Evolutionary conservation across 2,329 filamentous ascomycete genomes (phyloP), one percentile per base, ranked within the genome.

Genomic region (Exophiala dermatitidis): DNA sequence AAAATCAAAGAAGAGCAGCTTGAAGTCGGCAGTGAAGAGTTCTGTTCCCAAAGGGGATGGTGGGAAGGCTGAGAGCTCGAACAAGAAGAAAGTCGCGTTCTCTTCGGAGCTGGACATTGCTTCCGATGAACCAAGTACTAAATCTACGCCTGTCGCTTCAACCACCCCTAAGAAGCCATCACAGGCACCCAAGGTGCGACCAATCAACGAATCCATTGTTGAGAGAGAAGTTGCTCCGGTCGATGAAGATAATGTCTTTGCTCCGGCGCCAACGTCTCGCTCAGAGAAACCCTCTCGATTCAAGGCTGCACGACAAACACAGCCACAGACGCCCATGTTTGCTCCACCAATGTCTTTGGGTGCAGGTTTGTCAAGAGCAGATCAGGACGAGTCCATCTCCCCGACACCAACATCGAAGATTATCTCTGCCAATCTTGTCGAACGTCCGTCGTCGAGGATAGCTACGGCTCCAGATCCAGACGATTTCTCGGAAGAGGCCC

Each of bases 31-130:
- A n/a, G 31, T 47, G 4, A 54, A 56, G n/a, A 26, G 60, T 3
- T 30, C 56, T 28, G 9, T 33, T 5, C 8, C 45, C 3, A 26
- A 48, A 29, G 12, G 33, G 7, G 7, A 26, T 12, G 45, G 38
- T 3, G 48, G 53, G 26, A 55, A 56, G 6, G 61, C 62, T 42
- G 66, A 67, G 48, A 68, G 67, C 37, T 50, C 63, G 5, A 68
- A 67, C 42, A 79, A 78, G 66, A 95, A 93, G 71, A 84, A 80
- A 10, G 90, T 95, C 29, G 81, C 85, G n/a, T 95, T 95, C 69
- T 84, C 89, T 1, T 73, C 83, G 33, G 76, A 77, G 4, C 72
- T 95, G 33, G 87, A 93, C 62, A 82, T 94, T 58, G 84, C 86
- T 31, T 53, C 67, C 38, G 65, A 68, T 30, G 19, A 37, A 19